phyloP scores from a whole-genome alignment of 2,329 filamentous ascomycete species.

The Fusarium pseudograminearum region DNA sequence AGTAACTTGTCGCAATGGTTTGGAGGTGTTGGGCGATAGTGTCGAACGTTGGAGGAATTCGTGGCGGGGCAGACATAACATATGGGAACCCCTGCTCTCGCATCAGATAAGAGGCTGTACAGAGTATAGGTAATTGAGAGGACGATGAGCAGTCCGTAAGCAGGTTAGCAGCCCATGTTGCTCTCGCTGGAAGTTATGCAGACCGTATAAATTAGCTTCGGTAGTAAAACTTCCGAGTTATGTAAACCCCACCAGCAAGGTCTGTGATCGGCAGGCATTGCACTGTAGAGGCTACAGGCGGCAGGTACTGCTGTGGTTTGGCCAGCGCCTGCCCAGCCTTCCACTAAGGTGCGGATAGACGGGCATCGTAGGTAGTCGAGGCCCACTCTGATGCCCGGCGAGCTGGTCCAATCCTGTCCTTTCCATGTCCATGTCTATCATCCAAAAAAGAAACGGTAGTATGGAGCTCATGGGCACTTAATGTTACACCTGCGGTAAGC shows the following conservation, averaged over 20 bases:
- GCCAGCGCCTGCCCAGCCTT: not conserved
- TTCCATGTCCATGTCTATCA: slow-evolving; percentile 8
- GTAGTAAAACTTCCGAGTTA: slow-evolving; percentile 12
- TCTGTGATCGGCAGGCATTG: slow-evolving; percentile 17
- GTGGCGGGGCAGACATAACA: slow-evolving; percentile 16
- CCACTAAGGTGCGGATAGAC: not conserved
- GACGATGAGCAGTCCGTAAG: not conserved
- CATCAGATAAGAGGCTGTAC: slow-evolving; percentile 1
- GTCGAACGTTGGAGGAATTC: not conserved
- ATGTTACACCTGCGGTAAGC: not conserved
- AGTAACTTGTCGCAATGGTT: not conserved
- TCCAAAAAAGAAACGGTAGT: slow-evolving; percentile 8
- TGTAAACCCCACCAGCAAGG: slow-evolving; percentile 17
- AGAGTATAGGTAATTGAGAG: not conserved
- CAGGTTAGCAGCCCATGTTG: not conserved
- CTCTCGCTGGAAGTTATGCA: not conserved
- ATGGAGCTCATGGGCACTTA: no score
- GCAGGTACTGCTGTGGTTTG: not conserved
- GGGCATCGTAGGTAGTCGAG: not conserved
- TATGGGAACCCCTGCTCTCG: slow-evolving; percentile 4
- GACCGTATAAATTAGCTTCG: not conserved
- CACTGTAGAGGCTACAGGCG: not conserved
- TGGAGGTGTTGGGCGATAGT: not conserved
- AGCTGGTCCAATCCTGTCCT: slow-evolving; percentile 28
- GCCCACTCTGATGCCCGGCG: slow-evolving; percentile 12